A percentile compares a stretch with the other conserved stretches of the same genome.
phyloP scores from a whole-genome alignment of 306 rosid genomes.

The Hippophae tibetana region DNA sequence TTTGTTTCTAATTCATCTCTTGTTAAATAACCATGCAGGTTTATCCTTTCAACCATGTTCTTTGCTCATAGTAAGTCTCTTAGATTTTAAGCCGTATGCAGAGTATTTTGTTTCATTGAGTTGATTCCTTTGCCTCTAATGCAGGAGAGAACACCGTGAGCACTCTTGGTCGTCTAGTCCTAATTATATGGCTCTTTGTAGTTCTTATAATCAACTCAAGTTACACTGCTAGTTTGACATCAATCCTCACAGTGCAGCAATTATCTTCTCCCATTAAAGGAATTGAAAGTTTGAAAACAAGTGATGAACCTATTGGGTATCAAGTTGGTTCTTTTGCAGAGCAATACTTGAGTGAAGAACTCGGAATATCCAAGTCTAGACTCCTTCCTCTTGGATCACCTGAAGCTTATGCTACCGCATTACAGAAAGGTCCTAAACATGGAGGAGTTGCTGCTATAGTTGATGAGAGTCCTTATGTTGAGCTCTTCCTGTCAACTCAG shows the following conservation, averaged over 20 bases:
- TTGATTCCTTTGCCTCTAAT: constrained; percentile 15
- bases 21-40: constrained; percentile 61
- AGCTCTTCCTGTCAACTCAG: constrained; percentile 67
- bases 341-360: constrained; percentile 57
- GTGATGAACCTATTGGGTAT: constrained; percentile 65
- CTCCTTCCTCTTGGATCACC: constrained; percentile 76
- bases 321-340: constrained; percentile 89
- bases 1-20: constrained; percentile 16
- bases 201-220: constrained; percentile 92
- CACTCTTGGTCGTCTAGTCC: constrained; percentile 71
- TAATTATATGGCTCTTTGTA: constrained; percentile 87
- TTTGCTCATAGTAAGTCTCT: constrained; percentile 84
- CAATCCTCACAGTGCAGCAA: constrained; percentile 91
- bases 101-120: constrained; percentile 10
- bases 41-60: constrained; percentile 87
- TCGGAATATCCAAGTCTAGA: constrained; percentile 68
- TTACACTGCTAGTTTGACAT: constrained; percentile 98
- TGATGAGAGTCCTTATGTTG: constrained; percentile 71
- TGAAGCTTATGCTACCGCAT: constrained; percentile 65
- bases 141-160: constrained; percentile 96
- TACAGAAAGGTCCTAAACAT: constrained; percentile 56
- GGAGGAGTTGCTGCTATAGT: constrained; percentile 96
- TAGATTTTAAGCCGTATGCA: constrained; percentile 4
- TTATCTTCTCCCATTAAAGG: constrained; percentile 68
- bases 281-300: constrained; percentile 56